Conservation (phyloP, 2,329 filamentous ascomycete species). For the Hypocrella siamensis region DNA sequence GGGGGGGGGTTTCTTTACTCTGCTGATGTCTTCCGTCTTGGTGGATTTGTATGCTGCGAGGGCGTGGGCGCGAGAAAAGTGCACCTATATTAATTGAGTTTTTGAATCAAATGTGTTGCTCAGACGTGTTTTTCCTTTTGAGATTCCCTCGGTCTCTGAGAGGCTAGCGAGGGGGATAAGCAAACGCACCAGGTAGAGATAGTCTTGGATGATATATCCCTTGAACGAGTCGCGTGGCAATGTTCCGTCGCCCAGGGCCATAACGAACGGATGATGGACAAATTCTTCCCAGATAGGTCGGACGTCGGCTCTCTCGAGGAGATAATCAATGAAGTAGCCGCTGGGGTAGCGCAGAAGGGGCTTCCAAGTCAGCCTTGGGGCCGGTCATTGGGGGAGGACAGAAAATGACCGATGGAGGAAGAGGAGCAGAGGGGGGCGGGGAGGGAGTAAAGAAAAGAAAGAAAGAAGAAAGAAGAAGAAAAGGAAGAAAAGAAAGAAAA, state of each 20-base stretch:
- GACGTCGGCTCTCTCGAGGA: constrained; percentile 64
- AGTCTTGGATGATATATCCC: constrained; percentile 82
- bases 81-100: constrained; percentile 35
- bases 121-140: not conserved
- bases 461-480: no score
- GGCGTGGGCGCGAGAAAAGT: constrained; percentile 78
- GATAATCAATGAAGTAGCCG: constrained; percentile 69
- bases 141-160: not conserved
- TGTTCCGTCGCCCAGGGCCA: constrained; percentile 57
- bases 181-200: constrained; percentile 59
- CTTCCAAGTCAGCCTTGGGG: no score
- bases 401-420: no score
- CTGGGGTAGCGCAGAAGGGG: constrained; percentile 19
- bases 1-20: constrained; percentile 20
- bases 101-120: not conserved
- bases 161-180: not conserved
- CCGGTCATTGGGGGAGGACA: no score
- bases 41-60: constrained; percentile 76
- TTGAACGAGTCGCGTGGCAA: constrained; percentile 68
- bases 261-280: constrained; percentile 70
- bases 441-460: no score
- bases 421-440: no score
- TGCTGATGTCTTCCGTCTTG: constrained; percentile 54
- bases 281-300: constrained; percentile 57
- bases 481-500: no score